Evolutionary conservation across 2,329 filamentous ascomycete species (phyloP).

Genomic region (Triangularia setosa): DNA sequence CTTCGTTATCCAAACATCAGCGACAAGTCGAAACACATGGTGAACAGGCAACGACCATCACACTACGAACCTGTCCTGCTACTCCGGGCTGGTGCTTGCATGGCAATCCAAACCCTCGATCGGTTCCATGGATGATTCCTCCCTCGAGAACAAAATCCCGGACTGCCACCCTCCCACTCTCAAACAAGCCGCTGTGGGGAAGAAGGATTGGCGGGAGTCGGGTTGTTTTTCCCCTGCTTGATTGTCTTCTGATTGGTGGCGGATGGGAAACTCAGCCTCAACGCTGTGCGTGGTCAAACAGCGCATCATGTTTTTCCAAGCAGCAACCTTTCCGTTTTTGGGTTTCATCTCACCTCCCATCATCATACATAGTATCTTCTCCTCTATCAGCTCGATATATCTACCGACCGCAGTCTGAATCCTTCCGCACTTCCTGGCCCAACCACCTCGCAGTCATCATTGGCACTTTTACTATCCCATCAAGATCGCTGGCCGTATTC

Average conservation of each 20-base stretch:
- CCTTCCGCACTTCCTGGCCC: neutral
- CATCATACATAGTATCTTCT: too few relatives aligned
- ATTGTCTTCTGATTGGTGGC: constrained; percentile 10
- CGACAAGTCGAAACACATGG: too few relatives aligned
- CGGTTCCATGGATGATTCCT: too few relatives aligned
- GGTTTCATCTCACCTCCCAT: neutral
- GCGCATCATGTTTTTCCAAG: constrained; percentile 10
- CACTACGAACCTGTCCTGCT: too few relatives aligned
- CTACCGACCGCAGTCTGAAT: neutral
- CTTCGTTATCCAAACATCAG: too few relatives aligned
- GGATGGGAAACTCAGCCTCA: constrained; percentile 20
- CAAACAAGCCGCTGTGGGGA: neutral
- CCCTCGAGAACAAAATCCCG: too few relatives aligned
- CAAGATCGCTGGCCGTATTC: neutral
- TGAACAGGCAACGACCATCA: too few relatives aligned
- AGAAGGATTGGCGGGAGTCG: neutral
- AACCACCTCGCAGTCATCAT: neutral
- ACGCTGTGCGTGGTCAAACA: constrained; percentile 13
- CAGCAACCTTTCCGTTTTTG: constrained; percentile 13
- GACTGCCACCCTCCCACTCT: neutral
- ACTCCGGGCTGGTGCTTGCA: too few relatives aligned
- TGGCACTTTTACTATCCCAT: neutral
- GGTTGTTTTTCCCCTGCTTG: neutral
- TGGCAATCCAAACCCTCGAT: too few relatives aligned
- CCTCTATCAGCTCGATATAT: neutral